phyloP scores from a whole-genome alignment of 2,329 filamentous ascomycete genomes.

The Calonectria hongkongensis region DNA sequence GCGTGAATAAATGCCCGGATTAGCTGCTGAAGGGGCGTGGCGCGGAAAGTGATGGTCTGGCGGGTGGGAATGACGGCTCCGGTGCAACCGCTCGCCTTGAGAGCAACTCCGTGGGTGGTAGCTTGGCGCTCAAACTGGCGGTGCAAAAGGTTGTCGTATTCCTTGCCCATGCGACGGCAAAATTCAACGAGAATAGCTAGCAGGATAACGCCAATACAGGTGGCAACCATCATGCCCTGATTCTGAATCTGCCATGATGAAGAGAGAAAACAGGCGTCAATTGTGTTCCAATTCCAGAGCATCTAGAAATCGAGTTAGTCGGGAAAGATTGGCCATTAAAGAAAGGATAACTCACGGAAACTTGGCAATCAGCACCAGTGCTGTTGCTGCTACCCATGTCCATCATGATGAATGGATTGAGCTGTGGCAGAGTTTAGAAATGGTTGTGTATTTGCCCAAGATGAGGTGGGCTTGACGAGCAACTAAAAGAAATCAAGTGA shows the following conservation, averaged over 20 bases:
- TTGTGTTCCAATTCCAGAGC: conserved; percentile 86
- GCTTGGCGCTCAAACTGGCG: conserved; percentile 66
- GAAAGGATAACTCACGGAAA: conserved; percentile 53
- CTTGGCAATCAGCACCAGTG: conserved; percentile 55
- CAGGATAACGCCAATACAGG: conserved; percentile 84
- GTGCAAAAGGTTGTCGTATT: conserved; percentile 81
- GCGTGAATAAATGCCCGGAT: conserved; percentile 80
- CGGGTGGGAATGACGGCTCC: conserved; percentile 50
- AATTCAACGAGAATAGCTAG: conserved; percentile 83
- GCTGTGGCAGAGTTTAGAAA: conserved; percentile 25
- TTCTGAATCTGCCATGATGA: conserved; percentile 82
- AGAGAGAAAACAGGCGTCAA: conserved; percentile 83
- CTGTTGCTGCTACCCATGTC: conserved; percentile 46
- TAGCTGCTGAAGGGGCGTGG: conserved; percentile 78
- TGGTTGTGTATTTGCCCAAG: not conserved
- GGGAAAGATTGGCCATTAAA: not conserved
- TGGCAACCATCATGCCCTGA: conserved; percentile 83
- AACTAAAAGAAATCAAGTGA: not conserved
- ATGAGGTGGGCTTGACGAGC: not conserved
- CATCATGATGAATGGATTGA: conserved; percentile 43
- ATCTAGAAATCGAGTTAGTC: conserved; percentile 69
- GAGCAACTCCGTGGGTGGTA: conserved; percentile 50
- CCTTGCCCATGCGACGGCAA: conserved; percentile 80
- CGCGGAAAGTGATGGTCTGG: conserved; percentile 66
- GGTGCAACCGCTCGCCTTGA: conserved; percentile 47